These are phyloP conservation scores for Effrenium voratum DNA, from an alignment of 73 alveolate species.

Conservation along the genomic window DNA sequence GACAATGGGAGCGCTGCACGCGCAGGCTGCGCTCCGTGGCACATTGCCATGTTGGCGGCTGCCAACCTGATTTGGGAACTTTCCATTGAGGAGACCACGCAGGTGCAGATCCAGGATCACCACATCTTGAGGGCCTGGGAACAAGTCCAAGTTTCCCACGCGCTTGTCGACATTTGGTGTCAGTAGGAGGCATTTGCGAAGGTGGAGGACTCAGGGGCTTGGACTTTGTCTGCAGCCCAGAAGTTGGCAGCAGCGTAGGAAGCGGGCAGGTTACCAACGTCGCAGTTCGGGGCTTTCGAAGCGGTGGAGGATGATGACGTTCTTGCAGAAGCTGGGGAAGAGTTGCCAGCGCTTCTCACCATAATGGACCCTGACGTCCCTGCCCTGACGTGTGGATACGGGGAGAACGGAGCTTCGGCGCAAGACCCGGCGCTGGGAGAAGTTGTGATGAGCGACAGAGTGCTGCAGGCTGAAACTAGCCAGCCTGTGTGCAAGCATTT, in stretches of 20 bases:
- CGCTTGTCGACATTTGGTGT: background rate
- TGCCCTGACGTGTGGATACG: too few species aligned
- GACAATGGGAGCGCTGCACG: background rate
- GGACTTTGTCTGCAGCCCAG: background rate
- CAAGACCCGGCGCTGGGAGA: too few species aligned
- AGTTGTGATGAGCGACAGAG: too few species aligned
- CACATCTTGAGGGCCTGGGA: background rate
- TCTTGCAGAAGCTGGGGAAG: too few species aligned
- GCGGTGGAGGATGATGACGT: background rate
- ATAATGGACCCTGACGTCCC: too few species aligned
- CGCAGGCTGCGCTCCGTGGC: background rate
- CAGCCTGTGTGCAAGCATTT: too few species aligned
- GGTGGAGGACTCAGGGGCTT: background rate
- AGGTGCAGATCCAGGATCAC: background rate
- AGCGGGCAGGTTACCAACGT: background rate
- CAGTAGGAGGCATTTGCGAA: too few species aligned
- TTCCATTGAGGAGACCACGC: background rate
- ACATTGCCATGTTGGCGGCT: background rate
- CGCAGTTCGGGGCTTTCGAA: background rate
- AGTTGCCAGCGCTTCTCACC: too few species aligned
- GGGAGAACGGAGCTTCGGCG: too few species aligned
- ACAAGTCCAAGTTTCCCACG: background rate
- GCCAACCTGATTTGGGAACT: background rate
- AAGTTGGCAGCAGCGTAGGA: constrained; percentile 5
- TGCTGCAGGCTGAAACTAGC: too few species aligned